Percentiles rank a stretch among this genome's conserved stretches.
These are phyloP conservation scores for Colletotrichum destructivum DNA, from an alignment of 2,329 filamentous ascomycete genomes.

Conservation along the genomic window DNA sequence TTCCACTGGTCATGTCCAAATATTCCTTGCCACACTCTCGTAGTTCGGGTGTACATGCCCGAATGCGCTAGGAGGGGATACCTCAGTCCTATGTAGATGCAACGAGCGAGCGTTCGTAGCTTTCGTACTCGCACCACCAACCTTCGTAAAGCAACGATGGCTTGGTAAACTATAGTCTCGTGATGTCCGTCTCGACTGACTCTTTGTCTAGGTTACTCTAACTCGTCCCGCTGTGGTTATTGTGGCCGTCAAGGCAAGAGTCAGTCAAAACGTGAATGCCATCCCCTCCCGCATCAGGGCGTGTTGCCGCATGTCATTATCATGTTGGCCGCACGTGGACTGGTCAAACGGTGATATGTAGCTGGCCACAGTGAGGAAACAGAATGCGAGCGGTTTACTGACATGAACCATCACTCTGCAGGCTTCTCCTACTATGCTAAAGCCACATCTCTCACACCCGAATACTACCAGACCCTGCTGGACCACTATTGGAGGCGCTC, in stretches of 20 bases:
- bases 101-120: constrained; percentile 1
- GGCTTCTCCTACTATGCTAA: constrained; percentile 82
- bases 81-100: neutral
- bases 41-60: neutral
- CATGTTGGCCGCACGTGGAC: constrained; percentile 6
- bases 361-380: constrained; percentile 14
- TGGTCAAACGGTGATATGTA: constrained; percentile 10
- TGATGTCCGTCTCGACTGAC: constrained; percentile 14
- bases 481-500: constrained; percentile 86
- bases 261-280: constrained; percentile 65
- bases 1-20: neutral
- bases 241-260: constrained; percentile 64
- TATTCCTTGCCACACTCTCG: neutral
- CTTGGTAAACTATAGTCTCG: neutral
- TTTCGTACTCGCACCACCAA: neutral
- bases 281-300: constrained; percentile 37
- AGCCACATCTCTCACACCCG: constrained; percentile 72
- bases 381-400: constrained; percentile 36
- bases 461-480: constrained; percentile 80
- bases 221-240: constrained; percentile 68
- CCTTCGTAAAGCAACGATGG: neutral
- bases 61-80: neutral
- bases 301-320: constrained; percentile 15
- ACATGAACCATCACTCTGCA: constrained; percentile 53
- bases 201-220: constrained; percentile 62